Percentiles rank a stretch among this genome's conserved stretches.
These are phyloP conservation scores for Beauveria asiatica DNA, from an alignment of 2,329 filamentous ascomycete species.

Conservation along the genomic window DNA sequence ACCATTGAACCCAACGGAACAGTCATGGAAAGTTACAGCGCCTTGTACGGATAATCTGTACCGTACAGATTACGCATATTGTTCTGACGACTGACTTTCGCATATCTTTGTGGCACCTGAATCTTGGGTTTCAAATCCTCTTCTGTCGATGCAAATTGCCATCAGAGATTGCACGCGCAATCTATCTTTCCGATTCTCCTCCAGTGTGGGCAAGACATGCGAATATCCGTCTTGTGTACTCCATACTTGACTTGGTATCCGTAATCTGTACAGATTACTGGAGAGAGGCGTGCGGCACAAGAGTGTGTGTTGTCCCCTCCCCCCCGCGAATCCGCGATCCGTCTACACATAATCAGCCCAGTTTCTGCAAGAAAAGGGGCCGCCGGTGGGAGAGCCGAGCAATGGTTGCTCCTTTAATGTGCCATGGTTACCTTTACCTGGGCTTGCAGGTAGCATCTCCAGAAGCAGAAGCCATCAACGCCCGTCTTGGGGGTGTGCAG, in stretches of 20 bases:
- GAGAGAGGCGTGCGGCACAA: neutral
- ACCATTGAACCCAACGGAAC: slow-evolving; percentile 2
- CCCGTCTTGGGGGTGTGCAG: neutral
- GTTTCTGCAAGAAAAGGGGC: neutral
- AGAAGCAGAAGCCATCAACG: slow-evolving; percentile 1
- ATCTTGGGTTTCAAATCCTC: neutral
- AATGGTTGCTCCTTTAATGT: slow-evolving; percentile 7
- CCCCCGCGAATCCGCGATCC: neutral
- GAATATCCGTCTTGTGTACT: too few species aligned
- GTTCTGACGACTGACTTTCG: too few species aligned
- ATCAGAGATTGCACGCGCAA: slow-evolving; percentile 4
- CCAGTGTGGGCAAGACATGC: neutral
- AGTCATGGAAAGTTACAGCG: neutral
- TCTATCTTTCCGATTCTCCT: slow-evolving; percentile 5
- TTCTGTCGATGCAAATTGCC: neutral
- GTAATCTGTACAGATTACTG: neutral
- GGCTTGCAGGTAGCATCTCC: slow-evolving; percentile 7
- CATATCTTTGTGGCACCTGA: neutral
- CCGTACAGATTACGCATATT: too few species aligned
- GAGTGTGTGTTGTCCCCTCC: neutral
- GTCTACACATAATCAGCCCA: neutral
- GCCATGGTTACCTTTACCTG: slow-evolving; percentile 7
- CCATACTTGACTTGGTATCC: too few species aligned
- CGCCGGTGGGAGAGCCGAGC: neutral
- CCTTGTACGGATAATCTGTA: neutral